Evolutionary conservation across 345 rosid species (phyloP).

Genomic region (Salix viminalis): DNA sequence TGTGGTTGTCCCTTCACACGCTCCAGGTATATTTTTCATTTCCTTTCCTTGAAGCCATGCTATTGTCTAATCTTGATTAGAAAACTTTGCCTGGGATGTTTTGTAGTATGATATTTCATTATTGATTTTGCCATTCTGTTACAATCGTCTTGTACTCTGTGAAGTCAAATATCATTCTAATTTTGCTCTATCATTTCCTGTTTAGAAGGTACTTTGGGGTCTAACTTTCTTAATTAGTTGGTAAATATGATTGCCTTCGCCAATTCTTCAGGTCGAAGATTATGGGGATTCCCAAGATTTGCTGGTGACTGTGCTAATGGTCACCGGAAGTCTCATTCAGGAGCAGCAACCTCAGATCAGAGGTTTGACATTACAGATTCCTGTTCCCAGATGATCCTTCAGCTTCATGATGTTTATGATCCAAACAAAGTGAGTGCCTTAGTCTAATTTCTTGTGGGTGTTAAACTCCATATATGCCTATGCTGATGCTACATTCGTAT

Average conservation of each 20-base stretch:
- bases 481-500: slow-evolving; percentile 8
- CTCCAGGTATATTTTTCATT: slow-evolving; percentile 47
- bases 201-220: not conserved
- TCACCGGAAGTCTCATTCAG: slow-evolving; percentile 56
- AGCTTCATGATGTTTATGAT: slow-evolving; percentile 96
- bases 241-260: not conserved
- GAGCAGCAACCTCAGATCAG: slow-evolving; percentile 68
- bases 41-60: not conserved
- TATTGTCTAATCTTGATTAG: not conserved
- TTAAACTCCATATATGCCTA: not conserved
- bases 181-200: not conserved
- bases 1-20: slow-evolving; percentile 75
- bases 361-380: slow-evolving; percentile 76
- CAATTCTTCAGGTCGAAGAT: slow-evolving; percentile 56
- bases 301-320: slow-evolving; percentile 91
- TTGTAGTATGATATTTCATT: not conserved
- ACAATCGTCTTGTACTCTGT: not conserved
- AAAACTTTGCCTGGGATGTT: not conserved
- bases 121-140: not conserved
- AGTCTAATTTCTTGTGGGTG: not conserved
- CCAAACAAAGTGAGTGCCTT: slow-evolving; percentile 67
- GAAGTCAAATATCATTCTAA: not conserved
- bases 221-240: not conserved
- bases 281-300: slow-evolving; percentile 92
- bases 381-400: slow-evolving; percentile 98